phyloP scores from a whole-genome alignment of 2,329 filamentous ascomycete genomes.

The Gyromitra esculenta region DNA sequence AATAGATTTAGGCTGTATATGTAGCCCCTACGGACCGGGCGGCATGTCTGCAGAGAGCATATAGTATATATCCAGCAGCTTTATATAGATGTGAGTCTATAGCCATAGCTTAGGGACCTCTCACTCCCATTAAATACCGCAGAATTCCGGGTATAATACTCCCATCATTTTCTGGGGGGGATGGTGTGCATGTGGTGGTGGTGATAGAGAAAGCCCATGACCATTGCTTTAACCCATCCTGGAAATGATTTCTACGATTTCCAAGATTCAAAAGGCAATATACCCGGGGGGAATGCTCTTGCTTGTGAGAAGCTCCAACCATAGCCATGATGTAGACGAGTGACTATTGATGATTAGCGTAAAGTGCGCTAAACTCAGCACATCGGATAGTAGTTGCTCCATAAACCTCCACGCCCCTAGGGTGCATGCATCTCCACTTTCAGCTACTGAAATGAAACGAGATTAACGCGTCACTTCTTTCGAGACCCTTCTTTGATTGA shows the following conservation, averaged over 20 bases:
- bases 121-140: constrained; percentile 28
- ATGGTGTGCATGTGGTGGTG: not conserved
- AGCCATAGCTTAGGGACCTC: not conserved
- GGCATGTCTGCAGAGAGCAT: constrained; percentile 17
- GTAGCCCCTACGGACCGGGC: constrained; percentile 6
- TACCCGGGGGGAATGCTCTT: not conserved
- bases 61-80: not conserved
- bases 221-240: not conserved
- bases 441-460: not conserved
- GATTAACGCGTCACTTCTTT: constrained; percentile 12
- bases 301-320: not conserved
- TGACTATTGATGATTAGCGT: constrained; percentile 19
- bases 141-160: constrained; percentile 12
- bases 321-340: constrained; percentile 2
- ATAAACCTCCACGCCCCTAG: not conserved
- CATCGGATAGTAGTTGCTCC: not conserved
- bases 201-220: constrained; percentile 1
- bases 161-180: not conserved
- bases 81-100: not conserved
- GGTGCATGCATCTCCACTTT: not conserved
- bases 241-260: not conserved
- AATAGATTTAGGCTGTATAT: constrained; percentile 30
- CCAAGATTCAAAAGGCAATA: not conserved
- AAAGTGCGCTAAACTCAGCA: not conserved
- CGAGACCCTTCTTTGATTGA: constrained; percentile 5